A percentile compares a stretch with the other conserved stretches of the same genome.
These are phyloP conservation scores for Collybia sordida DNA, from an alignment of 768 basidiomycete species.

Conservation along the genomic window DNA sequence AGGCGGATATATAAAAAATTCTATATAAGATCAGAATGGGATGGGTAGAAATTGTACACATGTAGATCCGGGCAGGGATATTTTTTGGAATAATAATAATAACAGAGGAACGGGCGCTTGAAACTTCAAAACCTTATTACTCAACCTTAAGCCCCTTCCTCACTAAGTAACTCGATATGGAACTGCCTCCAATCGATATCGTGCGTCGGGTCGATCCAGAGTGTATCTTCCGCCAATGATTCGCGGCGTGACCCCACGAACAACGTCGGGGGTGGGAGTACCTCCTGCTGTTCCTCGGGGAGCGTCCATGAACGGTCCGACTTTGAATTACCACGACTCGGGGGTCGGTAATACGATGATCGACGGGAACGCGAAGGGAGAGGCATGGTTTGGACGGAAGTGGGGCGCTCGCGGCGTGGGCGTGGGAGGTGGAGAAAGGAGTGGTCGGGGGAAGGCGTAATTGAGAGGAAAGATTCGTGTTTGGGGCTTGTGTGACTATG, in stretches of 20 bases:
- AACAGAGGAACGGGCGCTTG: too few relatives aligned
- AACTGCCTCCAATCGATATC: conserved; percentile 60
- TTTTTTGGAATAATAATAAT: too few relatives aligned
- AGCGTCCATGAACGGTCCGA: conserved; percentile 34
- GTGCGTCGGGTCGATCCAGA: conserved; percentile 33
- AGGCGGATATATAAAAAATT: too few relatives aligned
- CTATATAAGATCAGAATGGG: too few relatives aligned
- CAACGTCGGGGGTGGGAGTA: too few relatives aligned
- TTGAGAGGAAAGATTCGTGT: conserved; percentile 41
- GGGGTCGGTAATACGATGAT: conserved; percentile 28
- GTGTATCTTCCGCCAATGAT: conserved; percentile 22
- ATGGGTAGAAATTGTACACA: too few relatives aligned
- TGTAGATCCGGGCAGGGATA: too few relatives aligned
- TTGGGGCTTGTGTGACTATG: conserved; percentile 26
- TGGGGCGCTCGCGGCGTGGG: conserved; percentile 23
- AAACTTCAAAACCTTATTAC: background rate
- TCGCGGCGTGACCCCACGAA: conserved; percentile 16
- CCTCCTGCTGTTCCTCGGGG: conserved; percentile 38
- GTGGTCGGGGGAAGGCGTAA: conserved; percentile 31
- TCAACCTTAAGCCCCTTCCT: conserved; percentile 16
- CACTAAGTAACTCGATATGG: conserved; percentile 42
- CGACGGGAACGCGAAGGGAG: conserved; percentile 24
- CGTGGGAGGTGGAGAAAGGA: conserved; percentile 18
- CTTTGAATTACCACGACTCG: conserved; percentile 27
- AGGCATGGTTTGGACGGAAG: conserved; percentile 30